A percentile compares a stretch with the other conserved stretches of the same genome.
Evolutionary conservation across 306 rosid genomes (phyloP).

Genomic region (Fagus crenata): DNA sequence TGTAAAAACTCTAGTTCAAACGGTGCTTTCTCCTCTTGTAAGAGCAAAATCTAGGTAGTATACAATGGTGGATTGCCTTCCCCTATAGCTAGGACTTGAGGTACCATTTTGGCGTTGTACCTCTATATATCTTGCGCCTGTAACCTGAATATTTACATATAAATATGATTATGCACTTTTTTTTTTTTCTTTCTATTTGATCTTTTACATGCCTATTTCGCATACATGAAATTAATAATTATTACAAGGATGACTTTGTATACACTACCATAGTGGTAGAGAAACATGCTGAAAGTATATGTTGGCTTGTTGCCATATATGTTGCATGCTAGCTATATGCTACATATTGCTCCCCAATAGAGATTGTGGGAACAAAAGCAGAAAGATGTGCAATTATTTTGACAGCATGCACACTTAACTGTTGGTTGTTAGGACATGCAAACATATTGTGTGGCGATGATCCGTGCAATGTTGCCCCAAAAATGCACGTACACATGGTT

Average conservation of each 20-base stretch:
- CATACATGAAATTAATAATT: not conserved
- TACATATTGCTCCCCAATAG: constrained; percentile 25
- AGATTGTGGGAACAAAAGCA: constrained; percentile 35
- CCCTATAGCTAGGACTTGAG: too few species aligned
- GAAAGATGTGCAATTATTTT: constrained; percentile 43
- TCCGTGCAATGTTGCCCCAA: constrained; percentile 34
- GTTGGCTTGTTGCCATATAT: constrained; percentile 38
- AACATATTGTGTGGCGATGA: constrained; percentile 25
- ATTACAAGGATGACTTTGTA: not conserved
- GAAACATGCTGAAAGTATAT: constrained; percentile 46
- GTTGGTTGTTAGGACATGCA: constrained; percentile 31
- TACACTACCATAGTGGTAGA: constrained; percentile 9
- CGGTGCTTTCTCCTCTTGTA: too few species aligned
- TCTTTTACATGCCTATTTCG: not conserved
- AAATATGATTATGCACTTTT: too few species aligned
- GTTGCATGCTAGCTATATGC: not conserved
- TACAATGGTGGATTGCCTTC: too few species aligned
- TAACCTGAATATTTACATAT: too few species aligned
- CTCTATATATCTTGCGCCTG: too few species aligned
- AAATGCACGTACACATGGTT: constrained; percentile 34
- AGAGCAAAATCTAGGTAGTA: too few species aligned
- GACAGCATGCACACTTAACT: constrained; percentile 39
- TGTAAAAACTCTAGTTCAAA: too few species aligned
- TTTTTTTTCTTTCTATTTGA: not conserved
- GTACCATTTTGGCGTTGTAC: too few species aligned